A percentile compares a stretch with the other conserved stretches of the same genome.
These are phyloP conservation scores for Tylopilus balloui DNA, from an alignment of 768 basidiomycete species.

Conservation along the genomic window DNA sequence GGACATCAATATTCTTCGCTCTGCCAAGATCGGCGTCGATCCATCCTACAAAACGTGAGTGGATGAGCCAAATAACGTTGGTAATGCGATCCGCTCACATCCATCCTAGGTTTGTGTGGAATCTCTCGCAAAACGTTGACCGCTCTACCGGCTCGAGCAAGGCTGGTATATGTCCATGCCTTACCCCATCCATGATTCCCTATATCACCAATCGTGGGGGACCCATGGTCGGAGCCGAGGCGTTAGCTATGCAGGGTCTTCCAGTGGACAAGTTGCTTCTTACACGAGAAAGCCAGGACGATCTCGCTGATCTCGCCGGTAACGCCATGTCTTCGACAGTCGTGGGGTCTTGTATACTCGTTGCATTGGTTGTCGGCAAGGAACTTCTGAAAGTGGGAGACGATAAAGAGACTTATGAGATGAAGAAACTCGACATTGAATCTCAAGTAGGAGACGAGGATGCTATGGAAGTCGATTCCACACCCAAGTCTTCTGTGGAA, in stretches of 20 bases:
- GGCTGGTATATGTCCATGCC: slow-evolving; percentile 84
- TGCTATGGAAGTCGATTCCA: slow-evolving; percentile 47
- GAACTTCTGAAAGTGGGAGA: slow-evolving; percentile 64
- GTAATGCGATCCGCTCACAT: slow-evolving; percentile 1
- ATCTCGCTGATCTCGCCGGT: slow-evolving; percentile 89
- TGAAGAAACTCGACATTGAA: slow-evolving; percentile 42
- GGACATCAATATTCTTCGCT: slow-evolving; percentile 84
- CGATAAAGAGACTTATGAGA: slow-evolving; percentile 65
- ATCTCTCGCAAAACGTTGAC: slow-evolving; percentile 95
- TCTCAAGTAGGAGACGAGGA: slow-evolving; percentile 32
- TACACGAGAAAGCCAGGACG: slow-evolving; percentile 90
- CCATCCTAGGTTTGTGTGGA: slow-evolving; percentile 76
- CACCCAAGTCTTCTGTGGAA: slow-evolving; percentile 29
- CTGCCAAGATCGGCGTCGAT: slow-evolving; percentile 76
- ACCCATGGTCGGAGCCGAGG: slow-evolving; percentile 91
- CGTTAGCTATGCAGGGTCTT: slow-evolving; percentile 89
- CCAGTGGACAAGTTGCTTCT: slow-evolving; percentile 88
- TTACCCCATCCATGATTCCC: slow-evolving; percentile 95
- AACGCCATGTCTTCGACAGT: slow-evolving; percentile 99
- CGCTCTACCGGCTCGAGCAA: slow-evolving; percentile 78
- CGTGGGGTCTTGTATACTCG: slow-evolving; percentile 84
- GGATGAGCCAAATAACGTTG: background rate
- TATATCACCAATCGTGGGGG: slow-evolving; percentile 95
- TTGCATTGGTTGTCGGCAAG: slow-evolving; percentile 67
- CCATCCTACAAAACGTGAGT: slow-evolving; percentile 85